Base-by-base conservation (phyloP, 768 basidiomycete genomes). In the Lactarius vividus region DNA sequence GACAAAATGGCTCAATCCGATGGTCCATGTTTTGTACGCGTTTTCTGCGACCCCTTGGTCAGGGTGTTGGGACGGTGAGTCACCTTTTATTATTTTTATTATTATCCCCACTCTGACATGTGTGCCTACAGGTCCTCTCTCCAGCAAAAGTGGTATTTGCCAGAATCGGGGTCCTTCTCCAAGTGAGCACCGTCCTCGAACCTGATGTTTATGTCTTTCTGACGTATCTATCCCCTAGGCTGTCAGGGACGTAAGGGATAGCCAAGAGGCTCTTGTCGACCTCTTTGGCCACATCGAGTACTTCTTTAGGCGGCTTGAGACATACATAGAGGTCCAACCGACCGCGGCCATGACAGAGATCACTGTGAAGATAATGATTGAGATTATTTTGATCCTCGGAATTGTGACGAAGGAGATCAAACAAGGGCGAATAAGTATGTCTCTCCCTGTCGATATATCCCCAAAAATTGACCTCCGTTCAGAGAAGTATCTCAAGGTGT, bases 301-400 rank as follows among this genome's bases (percentile, higher is more conserved):
- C 10, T 59, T 64, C 15, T 42, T 64, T 23, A 23, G 7, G 28
- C 63, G 58, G 11, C 49, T 64, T n/a, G 58, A 54, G 29, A 54
- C 26, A 7, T 64, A 59, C n/a, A 59, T 29, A 18, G 28, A 35
- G 39, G 35, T 35, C 0, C 39, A n/a, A 10, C 52, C 31, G 8
- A 54, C 63, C 0, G 11, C 57, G 0, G 49, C 26, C n/a, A 64
- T 64, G 58, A 20, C 31, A 4, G 52, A 44, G 7, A 55, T 64
- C 3, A 18, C 39, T 11, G 39, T 54, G 2, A 40, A 64, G 18
- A 54, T 59, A 13, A 31, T 64, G 57, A 58, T 44, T 2, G 63
- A 64, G 29, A 39, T 64, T 15, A 52, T 64, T 3, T 59, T 29
- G 3, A 64, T 59, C 3, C 52, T 64, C 5, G 63, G 10, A 7